A percentile compares a stretch with the other conserved stretches of the same genome.
phyloP scores from a whole-genome alignment of 2,329 filamentous ascomycete species.

The Mycosphaerella arachidis region DNA sequence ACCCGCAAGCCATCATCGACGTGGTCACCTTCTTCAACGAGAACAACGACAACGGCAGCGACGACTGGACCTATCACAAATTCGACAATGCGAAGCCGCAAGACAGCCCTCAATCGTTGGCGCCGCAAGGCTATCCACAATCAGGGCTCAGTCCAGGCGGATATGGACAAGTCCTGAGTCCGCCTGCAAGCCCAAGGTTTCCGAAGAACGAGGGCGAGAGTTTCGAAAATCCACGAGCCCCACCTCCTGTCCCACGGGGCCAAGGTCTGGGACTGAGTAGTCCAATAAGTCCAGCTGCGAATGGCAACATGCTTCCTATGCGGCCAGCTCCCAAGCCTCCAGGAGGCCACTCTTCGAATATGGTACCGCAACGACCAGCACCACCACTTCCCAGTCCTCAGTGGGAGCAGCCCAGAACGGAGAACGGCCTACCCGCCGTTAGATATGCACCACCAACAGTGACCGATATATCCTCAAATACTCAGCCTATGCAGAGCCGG shows the following conservation, averaged over 20 bases:
- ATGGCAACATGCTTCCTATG: conserved; percentile 63
- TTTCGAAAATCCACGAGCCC: conserved; percentile 93
- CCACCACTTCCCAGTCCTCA: conserved; percentile 47
- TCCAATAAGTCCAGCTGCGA: conserved; percentile 37
- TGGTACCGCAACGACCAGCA: conserved; percentile 42
- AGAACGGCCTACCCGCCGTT: conserved; percentile 40
- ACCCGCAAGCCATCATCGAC: conserved; percentile 91
- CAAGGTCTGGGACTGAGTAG: conserved; percentile 41
- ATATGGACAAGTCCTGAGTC: conserved; percentile 62
- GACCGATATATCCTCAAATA: conserved; percentile 33
- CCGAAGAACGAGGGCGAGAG: conserved; percentile 85
- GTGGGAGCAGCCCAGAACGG: conserved; percentile 21
- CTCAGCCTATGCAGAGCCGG: conserved; percentile 34
- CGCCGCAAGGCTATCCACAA: conserved; percentile 20
- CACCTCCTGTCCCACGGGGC: conserved; percentile 73
- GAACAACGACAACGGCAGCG: conserved; percentile 69
- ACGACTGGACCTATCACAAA: conserved; percentile 91
- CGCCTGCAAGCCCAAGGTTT: conserved; percentile 79
- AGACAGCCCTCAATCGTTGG: conserved; percentile 39
- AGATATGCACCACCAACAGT: conserved; percentile 41
- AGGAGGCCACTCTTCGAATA: conserved; percentile 40
- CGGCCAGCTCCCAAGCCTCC: conserved; percentile 84
- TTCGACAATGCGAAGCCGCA: conserved; percentile 78
- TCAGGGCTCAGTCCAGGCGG: conserved; percentile 36
- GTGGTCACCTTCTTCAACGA: conserved; percentile 97